Base-by-base conservation (phyloP, 139 green algal genomes). In the Chlamydomonas schloesseri region DNA sequence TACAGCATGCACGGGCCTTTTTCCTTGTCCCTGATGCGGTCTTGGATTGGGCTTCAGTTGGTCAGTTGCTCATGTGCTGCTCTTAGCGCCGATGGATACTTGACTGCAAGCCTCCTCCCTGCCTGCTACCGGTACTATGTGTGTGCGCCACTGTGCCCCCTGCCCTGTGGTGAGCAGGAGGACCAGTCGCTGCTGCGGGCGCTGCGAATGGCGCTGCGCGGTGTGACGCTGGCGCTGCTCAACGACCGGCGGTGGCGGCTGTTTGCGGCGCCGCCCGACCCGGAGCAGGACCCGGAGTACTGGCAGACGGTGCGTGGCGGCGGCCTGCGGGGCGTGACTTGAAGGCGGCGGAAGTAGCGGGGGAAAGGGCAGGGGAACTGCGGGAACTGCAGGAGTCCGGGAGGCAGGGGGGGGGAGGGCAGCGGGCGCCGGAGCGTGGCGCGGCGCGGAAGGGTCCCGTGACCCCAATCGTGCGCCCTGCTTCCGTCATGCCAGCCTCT, bases 141-240 rank as follows among this genome's bases (percentile, higher is more conserved):
- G n/a, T n/a, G n/a, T n/a, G n/a, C n/a, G n/a, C n/a, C n/a, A n/a
- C n/a, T n/a, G n/a, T n/a, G n/a, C n/a, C n/a, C n/a, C n/a, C n/a
- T n/a, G n/a, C n/a, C n/a, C n/a, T n/a, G n/a, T 8, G 42, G 42
- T 50, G 42, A 5, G 42, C 42, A 95, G 81, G 89, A 90, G 74
- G 94, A 96, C 60, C 77, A 92, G 70, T 86, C 89, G 2, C 76
- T 62, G 36, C 85, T 97, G 82, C 91, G 95, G 3, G 71, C 78
- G 77, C 90, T 97, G 86, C 94, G 95, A 74, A 95, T 96, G 90
- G 81, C 77, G 24, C 91, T 98, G 70, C 88, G 95, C 29, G 91
- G 92, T 31, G 72, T 96, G 33, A 88, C 90, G 17, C 88, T 93
- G 29, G 31, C 85, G 14, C 87, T 96, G 70, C 91, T 98, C 58